phyloP scores from a whole-genome alignment of 169 alveolate genomes.

The Eimeria sp. region DNA sequence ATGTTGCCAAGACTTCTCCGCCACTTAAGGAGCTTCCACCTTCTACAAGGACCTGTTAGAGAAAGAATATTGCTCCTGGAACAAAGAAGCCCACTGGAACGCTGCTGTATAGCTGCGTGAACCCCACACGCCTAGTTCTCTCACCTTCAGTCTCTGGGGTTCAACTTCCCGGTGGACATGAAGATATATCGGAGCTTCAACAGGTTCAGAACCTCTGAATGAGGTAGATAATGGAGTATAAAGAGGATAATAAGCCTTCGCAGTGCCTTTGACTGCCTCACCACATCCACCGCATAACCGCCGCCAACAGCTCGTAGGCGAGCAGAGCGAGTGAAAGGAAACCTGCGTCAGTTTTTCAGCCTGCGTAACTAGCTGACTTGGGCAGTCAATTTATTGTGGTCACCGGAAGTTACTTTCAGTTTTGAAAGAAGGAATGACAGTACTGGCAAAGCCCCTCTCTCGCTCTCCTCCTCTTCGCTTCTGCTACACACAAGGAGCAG shows the following conservation, averaged over 20 bases:
- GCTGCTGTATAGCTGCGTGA: neutral
- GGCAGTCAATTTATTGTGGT: neutral
- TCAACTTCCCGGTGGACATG: neutral
- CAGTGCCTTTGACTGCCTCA: constrained; percentile 13
- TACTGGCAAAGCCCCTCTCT: neutral
- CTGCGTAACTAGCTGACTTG: constrained; percentile 1
- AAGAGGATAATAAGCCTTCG: neutral
- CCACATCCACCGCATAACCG: constrained; percentile 11
- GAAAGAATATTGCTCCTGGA: neutral
- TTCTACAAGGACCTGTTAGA: constrained; percentile 1
- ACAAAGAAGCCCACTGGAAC: neutral
- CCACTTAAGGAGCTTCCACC: neutral
- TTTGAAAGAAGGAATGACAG: neutral
- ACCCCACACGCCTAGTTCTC: constrained; percentile 39
- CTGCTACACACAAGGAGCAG: constrained; percentile 43
- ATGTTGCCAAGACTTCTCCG: constrained; percentile 23
- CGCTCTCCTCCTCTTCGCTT: constrained; percentile 11
- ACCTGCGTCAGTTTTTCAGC: neutral
- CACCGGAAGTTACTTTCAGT: neutral
- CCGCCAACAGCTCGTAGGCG: constrained; percentile 36
- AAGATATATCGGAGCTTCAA: neutral
- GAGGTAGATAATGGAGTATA: neutral
- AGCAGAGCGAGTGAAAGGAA: constrained; percentile 11
- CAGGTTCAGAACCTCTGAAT: neutral
- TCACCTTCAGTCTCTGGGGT: neutral